These are phyloP conservation scores for Thraustochytrium striatum DNA, from an alignment of 352 stramenopile genomes.

Conservation along the genomic window DNA sequence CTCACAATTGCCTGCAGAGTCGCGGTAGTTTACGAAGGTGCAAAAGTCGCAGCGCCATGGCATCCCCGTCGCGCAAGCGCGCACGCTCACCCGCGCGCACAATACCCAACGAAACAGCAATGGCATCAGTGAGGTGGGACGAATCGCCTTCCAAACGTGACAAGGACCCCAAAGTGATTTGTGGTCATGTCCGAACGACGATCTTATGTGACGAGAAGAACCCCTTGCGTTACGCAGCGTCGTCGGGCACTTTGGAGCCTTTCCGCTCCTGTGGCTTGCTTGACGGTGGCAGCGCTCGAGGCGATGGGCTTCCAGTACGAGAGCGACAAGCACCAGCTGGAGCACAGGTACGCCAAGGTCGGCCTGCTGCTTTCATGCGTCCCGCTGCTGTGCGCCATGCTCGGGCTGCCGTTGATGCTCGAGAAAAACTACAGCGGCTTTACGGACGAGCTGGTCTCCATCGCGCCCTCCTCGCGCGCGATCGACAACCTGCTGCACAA, in stretches of 20 bases:
- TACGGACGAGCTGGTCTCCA: neutral
- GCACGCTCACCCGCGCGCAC: neutral
- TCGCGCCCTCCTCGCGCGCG: neutral
- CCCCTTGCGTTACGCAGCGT: too few relatives aligned
- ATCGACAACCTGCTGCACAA: neutral
- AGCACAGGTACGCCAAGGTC: constrained; percentile 30
- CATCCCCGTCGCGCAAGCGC: neutral
- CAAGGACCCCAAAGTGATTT: too few relatives aligned
- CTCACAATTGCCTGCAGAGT: constrained; percentile 16
- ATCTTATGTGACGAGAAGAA: too few relatives aligned
- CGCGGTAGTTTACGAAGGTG: constrained; percentile 36
- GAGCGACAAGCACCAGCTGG: constrained; percentile 5
- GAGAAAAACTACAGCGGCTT: neutral
- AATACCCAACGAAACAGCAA: neutral
- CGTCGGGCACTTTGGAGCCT: too few relatives aligned
- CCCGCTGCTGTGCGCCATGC: constrained; percentile 30
- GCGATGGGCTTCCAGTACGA: constrained; percentile 17
- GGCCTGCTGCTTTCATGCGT: constrained; percentile 40
- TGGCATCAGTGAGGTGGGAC: too few relatives aligned
- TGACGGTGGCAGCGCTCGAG: too few relatives aligned
- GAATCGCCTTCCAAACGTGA: too few relatives aligned
- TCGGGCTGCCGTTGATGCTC: neutral
- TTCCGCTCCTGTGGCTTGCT: too few relatives aligned
- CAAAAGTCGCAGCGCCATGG: constrained; percentile 30
- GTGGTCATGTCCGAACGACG: too few relatives aligned